These are phyloP conservation scores for Gynandropsis gynandra DNA, from an alignment of 345 rosid species.

Conservation along the genomic window DNA sequence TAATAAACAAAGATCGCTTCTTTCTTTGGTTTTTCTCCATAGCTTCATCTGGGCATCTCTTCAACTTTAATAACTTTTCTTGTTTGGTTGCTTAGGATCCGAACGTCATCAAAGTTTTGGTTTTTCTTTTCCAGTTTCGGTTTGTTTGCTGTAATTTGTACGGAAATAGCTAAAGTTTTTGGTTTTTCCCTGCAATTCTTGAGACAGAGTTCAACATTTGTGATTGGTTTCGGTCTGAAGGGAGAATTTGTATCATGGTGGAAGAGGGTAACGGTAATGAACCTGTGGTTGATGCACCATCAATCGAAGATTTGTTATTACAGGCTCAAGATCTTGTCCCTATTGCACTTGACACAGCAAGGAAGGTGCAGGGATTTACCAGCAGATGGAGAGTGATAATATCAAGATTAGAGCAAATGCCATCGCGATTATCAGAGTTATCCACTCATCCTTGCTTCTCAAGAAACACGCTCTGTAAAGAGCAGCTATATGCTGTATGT, in stretches of 20 bases:
- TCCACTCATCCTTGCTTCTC: conserved; percentile 94
- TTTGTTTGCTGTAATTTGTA: background rate
- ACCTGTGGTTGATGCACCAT: conserved; percentile 15
- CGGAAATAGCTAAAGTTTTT: conserved; percentile 18
- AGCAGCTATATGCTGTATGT: conserved; percentile 73
- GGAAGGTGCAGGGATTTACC: conserved; percentile 57
- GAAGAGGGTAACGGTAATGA: conserved; percentile 11
- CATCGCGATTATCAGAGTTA: conserved; percentile 62
- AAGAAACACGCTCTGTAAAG: conserved; percentile 76
- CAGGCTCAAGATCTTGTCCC: conserved; percentile 73
- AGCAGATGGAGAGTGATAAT: conserved; percentile 83
- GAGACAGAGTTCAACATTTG: conserved; percentile 19
- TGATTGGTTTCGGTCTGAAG: conserved; percentile 23
- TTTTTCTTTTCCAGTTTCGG: background rate
- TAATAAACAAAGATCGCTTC: conserved; percentile 14
- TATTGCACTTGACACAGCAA: conserved; percentile 46
- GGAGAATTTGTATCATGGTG: conserved; percentile 18
- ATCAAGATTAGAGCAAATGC: conserved; percentile 78
- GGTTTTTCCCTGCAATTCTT: conserved; percentile 22
- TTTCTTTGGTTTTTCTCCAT: conserved; percentile 1
- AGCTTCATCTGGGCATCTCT: too few species aligned
- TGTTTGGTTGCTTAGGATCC: too few species aligned
- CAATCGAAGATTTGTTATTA: conserved; percentile 69
- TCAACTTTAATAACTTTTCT: too few species aligned
- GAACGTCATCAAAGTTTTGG: background rate